Evolutionary conservation across 78 protist species (phyloP).

Genomic region (Dictyostelium brefeldianum): DNA sequence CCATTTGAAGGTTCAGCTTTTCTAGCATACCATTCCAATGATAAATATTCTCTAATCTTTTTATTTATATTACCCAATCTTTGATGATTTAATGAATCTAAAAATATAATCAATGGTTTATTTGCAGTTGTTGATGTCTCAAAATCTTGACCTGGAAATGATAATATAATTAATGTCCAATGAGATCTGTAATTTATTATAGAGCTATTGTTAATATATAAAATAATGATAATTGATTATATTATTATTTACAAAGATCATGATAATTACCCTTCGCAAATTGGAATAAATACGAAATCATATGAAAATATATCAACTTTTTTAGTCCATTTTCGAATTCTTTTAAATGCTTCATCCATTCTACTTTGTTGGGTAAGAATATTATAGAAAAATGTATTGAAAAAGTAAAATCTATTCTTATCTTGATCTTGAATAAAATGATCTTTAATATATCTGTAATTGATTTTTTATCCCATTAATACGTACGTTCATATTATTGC

Average conservation of each 20-base stretch:
- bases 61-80: neutral
- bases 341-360: conserved; percentile 16
- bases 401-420: conserved; percentile 46
- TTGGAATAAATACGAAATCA: conserved; percentile 80
- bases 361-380: neutral
- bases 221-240: too few relatives aligned
- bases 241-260: neutral
- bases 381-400: conserved; percentile 77
- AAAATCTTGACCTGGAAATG: conserved; percentile 42
- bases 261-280: conserved; percentile 54
- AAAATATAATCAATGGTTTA: conserved; percentile 36
- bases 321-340: conserved; percentile 75
- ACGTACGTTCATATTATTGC: too few relatives aligned
- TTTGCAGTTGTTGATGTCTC: conserved; percentile 16
- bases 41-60: conserved; percentile 62
- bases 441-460: conserved; percentile 49
- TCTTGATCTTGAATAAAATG: conserved; percentile 22
- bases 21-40: conserved; percentile 60
- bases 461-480: too few relatives aligned
- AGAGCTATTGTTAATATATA: too few relatives aligned
- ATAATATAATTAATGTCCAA: conserved; percentile 67
- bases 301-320: conserved; percentile 62
- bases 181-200: too few relatives aligned
- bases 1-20: conserved; percentile 68
- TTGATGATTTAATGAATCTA: conserved; percentile 62